Percentiles rank a stretch among this genome's conserved stretches.
Evolutionary conservation across 2,329 filamentous ascomycete species (phyloP).

Genomic region (Fusarium sp.): DNA sequence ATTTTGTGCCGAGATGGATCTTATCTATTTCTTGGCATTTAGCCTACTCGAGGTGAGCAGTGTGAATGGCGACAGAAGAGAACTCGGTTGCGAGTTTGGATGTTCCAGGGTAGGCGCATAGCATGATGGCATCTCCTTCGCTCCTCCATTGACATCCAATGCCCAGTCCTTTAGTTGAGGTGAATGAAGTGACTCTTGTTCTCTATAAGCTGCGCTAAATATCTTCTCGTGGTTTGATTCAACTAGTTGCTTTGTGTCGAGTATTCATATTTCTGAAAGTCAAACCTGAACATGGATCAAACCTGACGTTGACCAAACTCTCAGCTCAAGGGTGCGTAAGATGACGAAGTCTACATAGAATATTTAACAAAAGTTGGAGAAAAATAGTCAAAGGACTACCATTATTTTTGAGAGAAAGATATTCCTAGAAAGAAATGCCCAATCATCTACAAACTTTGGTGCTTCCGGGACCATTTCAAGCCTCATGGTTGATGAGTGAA

Average conservation of each 20-base stretch:
- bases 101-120: conserved; percentile 20
- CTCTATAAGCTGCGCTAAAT: not conserved
- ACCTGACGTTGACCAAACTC: too few species aligned
- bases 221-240: not conserved
- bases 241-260: not conserved
- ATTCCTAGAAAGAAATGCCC: too few species aligned
- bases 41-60: not conserved
- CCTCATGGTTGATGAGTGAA: not conserved
- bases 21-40: not conserved
- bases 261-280: not conserved
- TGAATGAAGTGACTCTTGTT: not conserved
- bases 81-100: not conserved
- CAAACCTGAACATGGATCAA: too few species aligned
- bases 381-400: too few species aligned
- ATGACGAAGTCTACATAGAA: too few species aligned
- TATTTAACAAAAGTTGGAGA: too few species aligned
- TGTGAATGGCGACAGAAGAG: not conserved
- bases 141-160: not conserved
- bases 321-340: too few species aligned
- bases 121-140: not conserved
- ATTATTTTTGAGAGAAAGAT: too few species aligned
- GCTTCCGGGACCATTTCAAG: not conserved
- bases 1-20: not conserved
- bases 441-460: not conserved
- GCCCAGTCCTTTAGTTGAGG: rapidly evolving